phyloP scores from a whole-genome alignment of 164 flowering plant species.

The Chimonanthus salicifolius region DNA sequence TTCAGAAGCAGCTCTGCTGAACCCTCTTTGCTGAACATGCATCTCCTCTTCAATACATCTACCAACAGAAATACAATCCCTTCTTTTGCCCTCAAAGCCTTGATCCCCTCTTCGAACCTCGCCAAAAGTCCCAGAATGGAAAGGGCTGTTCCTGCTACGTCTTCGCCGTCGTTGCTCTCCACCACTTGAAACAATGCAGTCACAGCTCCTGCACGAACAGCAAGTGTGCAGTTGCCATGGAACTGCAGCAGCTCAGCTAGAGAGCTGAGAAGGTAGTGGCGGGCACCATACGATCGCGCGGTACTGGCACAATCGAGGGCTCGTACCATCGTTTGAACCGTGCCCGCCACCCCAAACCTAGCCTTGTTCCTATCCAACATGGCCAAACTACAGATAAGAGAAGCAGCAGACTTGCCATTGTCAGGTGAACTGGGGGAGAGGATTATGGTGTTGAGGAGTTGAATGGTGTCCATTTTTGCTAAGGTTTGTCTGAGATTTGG shows the following conservation, averaged over 20 bases:
- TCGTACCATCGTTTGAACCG: slow-evolving; percentile 43
- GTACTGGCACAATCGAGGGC: slow-evolving; percentile 17
- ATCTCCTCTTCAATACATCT: slow-evolving; percentile 46
- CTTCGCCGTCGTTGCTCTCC: slow-evolving; percentile 35
- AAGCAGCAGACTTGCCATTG: slow-evolving; percentile 36
- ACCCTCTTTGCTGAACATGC: slow-evolving; percentile 73
- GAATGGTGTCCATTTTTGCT: slow-evolving; percentile 46
- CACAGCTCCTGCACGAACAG: slow-evolving; percentile 50
- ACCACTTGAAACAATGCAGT: slow-evolving; percentile 30
- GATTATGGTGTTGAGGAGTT: slow-evolving; percentile 43
- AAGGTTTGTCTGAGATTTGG: slow-evolving; percentile 42
- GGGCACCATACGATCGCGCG: slow-evolving; percentile 23
- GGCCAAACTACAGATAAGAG: slow-evolving; percentile 62
- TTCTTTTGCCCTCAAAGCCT: slow-evolving; percentile 31
- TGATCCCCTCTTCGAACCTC: slow-evolving; percentile 54
- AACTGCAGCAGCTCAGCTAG: slow-evolving; percentile 64
- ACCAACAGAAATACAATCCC: slow-evolving; percentile 37
- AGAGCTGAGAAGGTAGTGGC: slow-evolving; percentile 52
- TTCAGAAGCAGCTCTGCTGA: slow-evolving; percentile 49
- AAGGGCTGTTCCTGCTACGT: slow-evolving; percentile 47
- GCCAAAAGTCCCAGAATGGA: slow-evolving; percentile 45
- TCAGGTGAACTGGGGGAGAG: slow-evolving; percentile 30
- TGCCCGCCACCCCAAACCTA: slow-evolving; percentile 60
- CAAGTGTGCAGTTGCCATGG: slow-evolving; percentile 69
- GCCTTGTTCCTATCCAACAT: slow-evolving; percentile 77